Evolutionary conservation across 805 yeast genomes (phyloP).

Genomic region (Suhomyces sp.): DNA sequence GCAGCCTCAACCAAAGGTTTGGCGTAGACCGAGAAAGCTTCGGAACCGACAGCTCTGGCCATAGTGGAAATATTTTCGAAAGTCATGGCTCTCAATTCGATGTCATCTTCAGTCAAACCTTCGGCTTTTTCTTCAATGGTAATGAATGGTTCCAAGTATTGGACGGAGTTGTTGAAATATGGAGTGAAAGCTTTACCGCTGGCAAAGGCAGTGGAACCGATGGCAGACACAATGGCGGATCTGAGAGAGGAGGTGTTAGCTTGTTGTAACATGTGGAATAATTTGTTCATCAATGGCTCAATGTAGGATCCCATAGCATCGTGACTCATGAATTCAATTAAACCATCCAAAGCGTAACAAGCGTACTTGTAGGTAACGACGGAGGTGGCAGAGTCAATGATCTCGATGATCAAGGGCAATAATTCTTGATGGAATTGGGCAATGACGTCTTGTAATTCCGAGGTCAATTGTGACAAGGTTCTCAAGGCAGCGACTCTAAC

Average conservation of each 20-base stretch:
- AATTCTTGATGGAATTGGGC: slow-evolving; percentile 81
- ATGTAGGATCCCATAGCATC: slow-evolving; percentile 80
- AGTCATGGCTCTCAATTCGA: slow-evolving; percentile 87
- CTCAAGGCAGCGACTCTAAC: slow-evolving; percentile 87
- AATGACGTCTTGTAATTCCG: slow-evolving; percentile 80
- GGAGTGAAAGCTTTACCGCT: slow-evolving; percentile 87
- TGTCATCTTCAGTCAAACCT: slow-evolving; percentile 83
- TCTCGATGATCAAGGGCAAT: slow-evolving; percentile 81
- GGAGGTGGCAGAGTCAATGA: slow-evolving; percentile 82
- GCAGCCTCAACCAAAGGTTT: slow-evolving; percentile 88
- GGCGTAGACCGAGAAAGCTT: slow-evolving; percentile 80
- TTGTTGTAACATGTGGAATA: slow-evolving; percentile 76
- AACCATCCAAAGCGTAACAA: slow-evolving; percentile 85
- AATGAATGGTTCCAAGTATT: slow-evolving; percentile 78
- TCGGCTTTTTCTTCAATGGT: slow-evolving; percentile 64
- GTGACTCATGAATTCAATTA: slow-evolving; percentile 86
- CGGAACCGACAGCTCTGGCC: slow-evolving; percentile 96
- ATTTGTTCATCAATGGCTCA: slow-evolving; percentile 86
- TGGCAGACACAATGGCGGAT: slow-evolving; percentile 85
- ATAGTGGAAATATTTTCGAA: slow-evolving; percentile 91
- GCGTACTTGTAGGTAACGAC: slow-evolving; percentile 87
- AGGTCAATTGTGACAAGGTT: slow-evolving; percentile 72
- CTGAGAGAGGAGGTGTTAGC: slow-evolving; percentile 74
- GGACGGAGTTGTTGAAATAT: slow-evolving; percentile 78
- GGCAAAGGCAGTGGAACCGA: slow-evolving; percentile 96